These are phyloP conservation scores for Termitomyces sp. DNA, from an alignment of 768 basidiomycete species.

Conservation along the genomic window DNA sequence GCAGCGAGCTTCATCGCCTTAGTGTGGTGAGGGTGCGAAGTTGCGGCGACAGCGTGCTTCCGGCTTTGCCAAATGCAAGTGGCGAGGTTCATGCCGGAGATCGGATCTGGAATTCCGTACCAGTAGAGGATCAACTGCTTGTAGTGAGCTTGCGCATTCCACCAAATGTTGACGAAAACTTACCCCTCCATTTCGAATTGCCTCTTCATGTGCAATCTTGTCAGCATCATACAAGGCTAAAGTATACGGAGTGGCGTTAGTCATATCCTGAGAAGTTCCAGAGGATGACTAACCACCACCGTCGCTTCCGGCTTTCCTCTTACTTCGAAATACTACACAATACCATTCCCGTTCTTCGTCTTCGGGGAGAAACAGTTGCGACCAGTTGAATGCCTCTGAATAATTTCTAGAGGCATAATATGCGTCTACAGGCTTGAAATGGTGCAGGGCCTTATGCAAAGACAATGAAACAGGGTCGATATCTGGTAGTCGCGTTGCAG, in stretches of 20 bases:
- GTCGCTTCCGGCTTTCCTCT: slow-evolving; percentile 67
- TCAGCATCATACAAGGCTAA: slow-evolving; percentile 85
- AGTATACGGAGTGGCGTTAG: slow-evolving; percentile 7
- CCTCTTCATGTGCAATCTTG: slow-evolving; percentile 86
- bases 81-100: slow-evolving; percentile 82
- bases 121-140: slow-evolving; percentile 82
- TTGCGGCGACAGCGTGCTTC: slow-evolving; percentile 76
- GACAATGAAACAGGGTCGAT: slow-evolving; percentile 84
- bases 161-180: slow-evolving; percentile 20
- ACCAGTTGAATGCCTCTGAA: slow-evolving; percentile 85
- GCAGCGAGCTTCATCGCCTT: slow-evolving; percentile 80
- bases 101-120: slow-evolving; percentile 80
- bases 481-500: slow-evolving; percentile 72
- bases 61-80: slow-evolving; percentile 96
- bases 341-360: slow-evolving; percentile 87
- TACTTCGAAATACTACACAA: slow-evolving; percentile 84
- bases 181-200: slow-evolving; percentile 81
- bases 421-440: slow-evolving; percentile 54
- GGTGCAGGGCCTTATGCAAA: slow-evolving; percentile 80
- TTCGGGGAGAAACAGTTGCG: slow-evolving; percentile 55
- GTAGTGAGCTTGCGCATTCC: slow-evolving; percentile 3
- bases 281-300: slow-evolving; percentile 43
- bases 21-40: slow-evolving; percentile 73
- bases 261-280: not conserved
- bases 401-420: slow-evolving; percentile 67